These are phyloP conservation scores for Sporothrix sp. DNA, from an alignment of 2,329 filamentous ascomycete species.

Conservation along the genomic window DNA sequence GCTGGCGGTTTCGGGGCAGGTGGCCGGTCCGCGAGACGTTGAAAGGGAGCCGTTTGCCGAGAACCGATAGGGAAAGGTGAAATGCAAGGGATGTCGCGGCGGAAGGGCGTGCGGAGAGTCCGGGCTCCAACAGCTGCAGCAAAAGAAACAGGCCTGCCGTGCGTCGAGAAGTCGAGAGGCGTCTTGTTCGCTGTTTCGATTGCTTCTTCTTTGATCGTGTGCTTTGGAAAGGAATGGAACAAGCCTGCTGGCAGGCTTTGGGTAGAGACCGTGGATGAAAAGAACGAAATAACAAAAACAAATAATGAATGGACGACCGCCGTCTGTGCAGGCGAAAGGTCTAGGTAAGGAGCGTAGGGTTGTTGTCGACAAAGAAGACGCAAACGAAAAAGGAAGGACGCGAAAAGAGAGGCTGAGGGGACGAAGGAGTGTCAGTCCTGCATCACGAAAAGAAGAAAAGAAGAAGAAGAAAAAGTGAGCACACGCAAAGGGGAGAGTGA, in stretches of 20 bases:
- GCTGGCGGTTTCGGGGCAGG: no score
- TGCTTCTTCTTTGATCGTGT: neutral
- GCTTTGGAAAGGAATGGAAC: slow-evolving; percentile 31
- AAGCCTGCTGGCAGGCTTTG: slow-evolving; percentile 46
- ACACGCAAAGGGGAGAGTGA: neutral
- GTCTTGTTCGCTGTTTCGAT: slow-evolving; percentile 1
- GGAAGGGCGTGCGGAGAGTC: neutral
- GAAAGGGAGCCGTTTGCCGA: slow-evolving; percentile 1
- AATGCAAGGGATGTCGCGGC: slow-evolving; percentile 1
- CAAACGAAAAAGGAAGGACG: neutral
- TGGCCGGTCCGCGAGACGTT: neutral
- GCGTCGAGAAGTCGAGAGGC: neutral
- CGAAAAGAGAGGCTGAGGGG: slow-evolving; percentile 4
- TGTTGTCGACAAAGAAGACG: slow-evolving; percentile 8
- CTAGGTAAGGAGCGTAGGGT: slow-evolving; percentile 11
- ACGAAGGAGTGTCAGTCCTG: slow-evolving; percentile 9
- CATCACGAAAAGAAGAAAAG: slow-evolving; percentile 9
- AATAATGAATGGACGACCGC: slow-evolving; percentile 17
- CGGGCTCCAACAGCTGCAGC: neutral
- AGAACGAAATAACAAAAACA: slow-evolving; percentile 8
- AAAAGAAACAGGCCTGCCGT: neutral
- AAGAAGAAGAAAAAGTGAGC: neutral
- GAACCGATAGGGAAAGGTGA: neutral
- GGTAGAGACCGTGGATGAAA: slow-evolving; percentile 3
- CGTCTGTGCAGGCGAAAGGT: slow-evolving; percentile 2